Evolutionary conservation across 441 rosid species (phyloP).

Genomic region (Syzygium malaccense): DNA sequence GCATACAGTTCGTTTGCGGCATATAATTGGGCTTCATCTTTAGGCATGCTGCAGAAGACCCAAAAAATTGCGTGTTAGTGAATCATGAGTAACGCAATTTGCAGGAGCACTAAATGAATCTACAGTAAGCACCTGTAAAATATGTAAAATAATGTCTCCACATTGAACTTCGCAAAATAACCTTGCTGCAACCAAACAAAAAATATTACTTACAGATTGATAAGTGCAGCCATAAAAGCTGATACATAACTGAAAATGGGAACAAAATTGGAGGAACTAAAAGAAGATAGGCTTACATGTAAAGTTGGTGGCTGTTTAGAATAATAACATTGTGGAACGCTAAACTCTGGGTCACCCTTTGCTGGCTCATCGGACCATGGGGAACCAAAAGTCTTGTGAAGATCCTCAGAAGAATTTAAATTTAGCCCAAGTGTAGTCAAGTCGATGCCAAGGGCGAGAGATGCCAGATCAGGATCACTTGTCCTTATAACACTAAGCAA

Average conservation of each 20-base stretch:
- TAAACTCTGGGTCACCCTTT: slow-evolving; percentile 87
- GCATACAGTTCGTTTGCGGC: slow-evolving; percentile 98
- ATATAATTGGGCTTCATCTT: slow-evolving; percentile 88
- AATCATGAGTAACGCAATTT: neutral
- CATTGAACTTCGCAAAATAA: slow-evolving; percentile 58
- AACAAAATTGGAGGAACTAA: neutral
- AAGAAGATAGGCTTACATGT: slow-evolving; percentile 45
- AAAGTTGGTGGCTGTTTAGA: slow-evolving; percentile 65
- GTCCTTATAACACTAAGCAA: slow-evolving; percentile 68
- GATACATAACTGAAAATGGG: neutral
- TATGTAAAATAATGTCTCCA: slow-evolving; percentile 72
- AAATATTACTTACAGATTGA: neutral
- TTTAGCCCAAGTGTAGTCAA: slow-evolving; percentile 84
- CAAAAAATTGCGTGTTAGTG: neutral
- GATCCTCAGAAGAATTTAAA: slow-evolving; percentile 81
- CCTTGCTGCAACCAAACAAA: slow-evolving; percentile 58
- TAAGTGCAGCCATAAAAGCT: neutral
- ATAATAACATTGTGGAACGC: slow-evolving; percentile 81
- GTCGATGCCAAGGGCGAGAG: slow-evolving; percentile 94
- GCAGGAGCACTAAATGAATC: neutral
- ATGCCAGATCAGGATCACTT: slow-evolving; percentile 78
- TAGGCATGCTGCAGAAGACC: slow-evolving; percentile 77
- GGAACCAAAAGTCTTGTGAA: slow-evolving; percentile 86
- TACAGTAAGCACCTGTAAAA: slow-evolving; percentile 65
- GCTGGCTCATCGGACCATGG: slow-evolving; percentile 97